Conservation (phyloP, 352 stramenopile species). For the Pythium myriotylum region DNA sequence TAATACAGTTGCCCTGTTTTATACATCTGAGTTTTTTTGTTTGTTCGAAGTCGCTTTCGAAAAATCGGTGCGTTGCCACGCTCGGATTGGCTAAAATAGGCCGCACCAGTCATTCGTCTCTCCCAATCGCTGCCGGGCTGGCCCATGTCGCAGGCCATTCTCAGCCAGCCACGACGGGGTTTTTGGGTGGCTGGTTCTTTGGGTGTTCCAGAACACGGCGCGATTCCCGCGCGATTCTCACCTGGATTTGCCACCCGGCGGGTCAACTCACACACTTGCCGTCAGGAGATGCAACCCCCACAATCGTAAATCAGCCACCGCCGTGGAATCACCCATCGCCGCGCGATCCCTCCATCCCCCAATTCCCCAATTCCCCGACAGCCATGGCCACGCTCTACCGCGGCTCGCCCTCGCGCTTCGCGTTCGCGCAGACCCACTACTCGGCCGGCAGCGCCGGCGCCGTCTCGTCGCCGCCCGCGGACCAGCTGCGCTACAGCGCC, state of each 20-base stretch:
- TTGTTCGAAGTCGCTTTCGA: slow-evolving; percentile 14
- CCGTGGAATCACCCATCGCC: neutral
- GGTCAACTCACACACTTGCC: slow-evolving; percentile 18
- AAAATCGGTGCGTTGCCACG: slow-evolving; percentile 12
- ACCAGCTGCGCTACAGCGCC: slow-evolving; percentile 58
- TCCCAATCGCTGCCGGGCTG: neutral
- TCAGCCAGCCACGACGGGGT: slow-evolving; percentile 15
- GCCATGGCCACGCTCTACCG: slow-evolving; percentile 76
- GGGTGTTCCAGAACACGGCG: slow-evolving; percentile 12
- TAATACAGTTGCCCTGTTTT: slow-evolving; percentile 8
- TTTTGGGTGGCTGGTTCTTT: slow-evolving; percentile 14
- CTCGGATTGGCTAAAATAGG: slow-evolving; percentile 19
- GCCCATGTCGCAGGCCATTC: slow-evolving; percentile 17
- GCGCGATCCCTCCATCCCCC: neutral
- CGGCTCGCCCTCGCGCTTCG: slow-evolving; percentile 57
- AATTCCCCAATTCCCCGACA: neutral
- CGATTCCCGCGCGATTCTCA: neutral
- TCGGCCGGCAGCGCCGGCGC: slow-evolving; percentile 22
- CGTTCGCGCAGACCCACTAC: slow-evolving; percentile 75
- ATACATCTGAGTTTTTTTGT: slow-evolving; percentile 17
- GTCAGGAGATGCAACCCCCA: slow-evolving; percentile 20
- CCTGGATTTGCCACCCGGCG: slow-evolving; percentile 16
- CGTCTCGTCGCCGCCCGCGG: slow-evolving; percentile 3
- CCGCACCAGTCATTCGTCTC: slow-evolving; percentile 22
- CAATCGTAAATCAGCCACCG: neutral